A percentile compares a stretch with the other conserved stretches of the same genome.
These are phyloP conservation scores for Hemileia vastatrix DNA, from an alignment of 1,284 basidiomycete genomes.

Conservation along the genomic window DNA sequence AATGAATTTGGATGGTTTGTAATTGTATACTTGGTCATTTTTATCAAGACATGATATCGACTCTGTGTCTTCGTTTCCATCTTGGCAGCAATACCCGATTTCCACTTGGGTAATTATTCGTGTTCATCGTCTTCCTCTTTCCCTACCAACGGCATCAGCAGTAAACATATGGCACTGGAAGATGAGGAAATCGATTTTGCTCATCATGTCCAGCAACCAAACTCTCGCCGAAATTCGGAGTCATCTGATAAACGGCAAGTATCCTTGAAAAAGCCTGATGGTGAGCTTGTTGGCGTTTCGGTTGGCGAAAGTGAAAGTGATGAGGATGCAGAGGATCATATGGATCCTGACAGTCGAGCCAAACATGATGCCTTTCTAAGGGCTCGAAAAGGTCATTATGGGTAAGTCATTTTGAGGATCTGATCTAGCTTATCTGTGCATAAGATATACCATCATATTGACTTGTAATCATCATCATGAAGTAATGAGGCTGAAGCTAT, in stretches of 20 bases:
- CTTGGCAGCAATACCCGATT: background rate
- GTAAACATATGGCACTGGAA: no score
- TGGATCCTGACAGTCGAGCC: constrained; percentile 14
- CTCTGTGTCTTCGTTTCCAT: background rate
- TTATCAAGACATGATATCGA: background rate
- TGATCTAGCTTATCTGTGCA: background rate
- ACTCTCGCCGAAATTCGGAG: constrained; percentile 10
- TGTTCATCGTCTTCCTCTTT: no score
- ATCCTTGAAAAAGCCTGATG: constrained; percentile 12
- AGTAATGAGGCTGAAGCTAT: constrained; percentile 21
- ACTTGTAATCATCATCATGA: background rate
- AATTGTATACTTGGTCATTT: background rate
- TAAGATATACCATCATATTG: background rate
- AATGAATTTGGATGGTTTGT: constrained; percentile 16
- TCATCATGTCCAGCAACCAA: no score
- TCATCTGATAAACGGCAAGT: constrained; percentile 16
- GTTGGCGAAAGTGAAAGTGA: background rate
- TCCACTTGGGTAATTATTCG: background rate
- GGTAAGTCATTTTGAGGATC: background rate
- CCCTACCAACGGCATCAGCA: no score
- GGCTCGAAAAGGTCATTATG: constrained; percentile 20
- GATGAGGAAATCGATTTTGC: no score
- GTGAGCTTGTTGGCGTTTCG: no score
- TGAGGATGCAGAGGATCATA: background rate
- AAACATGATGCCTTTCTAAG: constrained; percentile 21